Percentiles rank a stretch among this genome's conserved stretches.
phyloP scores from a whole-genome alignment of 1,139 yeast species.

The Candida buenavistaensis region DNA sequence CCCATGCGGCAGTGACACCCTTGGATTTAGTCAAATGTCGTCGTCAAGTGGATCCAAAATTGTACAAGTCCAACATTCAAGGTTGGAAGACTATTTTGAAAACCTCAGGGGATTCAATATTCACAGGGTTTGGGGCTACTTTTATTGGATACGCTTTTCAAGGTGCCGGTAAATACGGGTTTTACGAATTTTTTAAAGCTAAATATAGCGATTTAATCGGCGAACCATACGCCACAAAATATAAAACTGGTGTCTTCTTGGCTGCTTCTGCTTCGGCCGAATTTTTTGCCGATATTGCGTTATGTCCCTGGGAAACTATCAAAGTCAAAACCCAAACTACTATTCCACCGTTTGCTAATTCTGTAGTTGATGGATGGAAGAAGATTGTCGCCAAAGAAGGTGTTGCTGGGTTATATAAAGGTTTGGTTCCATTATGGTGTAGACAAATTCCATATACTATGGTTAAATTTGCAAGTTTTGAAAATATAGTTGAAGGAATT shows the following conservation, averaged over 20 bases:
- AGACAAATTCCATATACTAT: slow-evolving; percentile 96
- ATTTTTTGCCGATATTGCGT: slow-evolving; percentile 80
- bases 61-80: slow-evolving; percentile 73
- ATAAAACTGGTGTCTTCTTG: slow-evolving; percentile 72
- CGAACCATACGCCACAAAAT: slow-evolving; percentile 57
- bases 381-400: slow-evolving; percentile 71
- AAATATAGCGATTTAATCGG: slow-evolving; percentile 71
- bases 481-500: slow-evolving; percentile 76
- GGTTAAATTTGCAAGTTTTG: slow-evolving; percentile 94
- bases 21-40: slow-evolving; percentile 91
- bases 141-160: slow-evolving; percentile 88
- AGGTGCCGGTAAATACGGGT: slow-evolving; percentile 96
- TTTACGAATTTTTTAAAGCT: slow-evolving; percentile 86
- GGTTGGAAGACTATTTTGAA: slow-evolving; percentile 76
- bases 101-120: slow-evolving; percentile 75
- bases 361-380: slow-evolving; percentile 64
- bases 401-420: slow-evolving; percentile 73
- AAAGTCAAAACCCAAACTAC: slow-evolving; percentile 93
- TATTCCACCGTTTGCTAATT: slow-evolving; percentile 73
- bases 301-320: slow-evolving; percentile 93
- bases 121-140: slow-evolving; percentile 89
- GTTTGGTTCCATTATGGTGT: slow-evolving; percentile 87
- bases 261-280: slow-evolving; percentile 93
- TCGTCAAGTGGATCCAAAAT: slow-evolving; percentile 73
- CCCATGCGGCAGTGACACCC: slow-evolving; percentile 91